Conservation (phyloP, 2,329 filamentous ascomycete genomes). For the Talaromyces verruculosus region DNA sequence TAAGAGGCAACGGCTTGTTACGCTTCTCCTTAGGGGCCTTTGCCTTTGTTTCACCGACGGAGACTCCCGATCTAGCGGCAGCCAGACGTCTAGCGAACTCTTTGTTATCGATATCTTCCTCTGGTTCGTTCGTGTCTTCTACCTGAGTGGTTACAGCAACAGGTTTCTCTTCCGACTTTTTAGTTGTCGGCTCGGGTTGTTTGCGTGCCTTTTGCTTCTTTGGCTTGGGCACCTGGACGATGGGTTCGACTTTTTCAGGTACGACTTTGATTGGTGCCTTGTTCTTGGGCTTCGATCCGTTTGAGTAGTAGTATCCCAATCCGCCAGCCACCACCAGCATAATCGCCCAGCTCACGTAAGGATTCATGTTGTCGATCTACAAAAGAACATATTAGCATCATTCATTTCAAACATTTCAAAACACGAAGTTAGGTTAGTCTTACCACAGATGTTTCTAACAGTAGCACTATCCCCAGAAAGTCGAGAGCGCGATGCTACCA, state of each 20-base stretch:
- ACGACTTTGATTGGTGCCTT: conserved; percentile 33
- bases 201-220: conserved; percentile 42
- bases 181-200: conserved; percentile 30
- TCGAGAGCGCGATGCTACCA: neutral
- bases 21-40: conserved; percentile 65
- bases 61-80: conserved; percentile 68
- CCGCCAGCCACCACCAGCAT: conserved; percentile 43
- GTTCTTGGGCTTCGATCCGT: conserved; percentile 34
- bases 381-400: neutral
- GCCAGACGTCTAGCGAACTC: conserved; percentile 75
- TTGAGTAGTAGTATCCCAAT: conserved; percentile 45
- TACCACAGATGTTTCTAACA: neutral
- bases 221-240: conserved; percentile 39
- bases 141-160: conserved; percentile 31
- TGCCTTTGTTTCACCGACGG: conserved; percentile 46
- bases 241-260: conserved; percentile 38
- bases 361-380: conserved; percentile 36
- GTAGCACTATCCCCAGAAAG: neutral
- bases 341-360: conserved; percentile 47
- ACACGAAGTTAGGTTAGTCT: neutral
- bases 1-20: conserved; percentile 55
- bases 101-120: conserved; percentile 66
- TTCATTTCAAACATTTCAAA: no score
- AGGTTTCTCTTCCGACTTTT: conserved; percentile 30
- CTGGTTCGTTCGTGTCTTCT: conserved; percentile 52